Evolutionary conservation across 176 grass and related monocot genomes (phyloP), one percentile per base, ranked within the genome.

Genomic region (Cymbopogon citratus): DNA sequence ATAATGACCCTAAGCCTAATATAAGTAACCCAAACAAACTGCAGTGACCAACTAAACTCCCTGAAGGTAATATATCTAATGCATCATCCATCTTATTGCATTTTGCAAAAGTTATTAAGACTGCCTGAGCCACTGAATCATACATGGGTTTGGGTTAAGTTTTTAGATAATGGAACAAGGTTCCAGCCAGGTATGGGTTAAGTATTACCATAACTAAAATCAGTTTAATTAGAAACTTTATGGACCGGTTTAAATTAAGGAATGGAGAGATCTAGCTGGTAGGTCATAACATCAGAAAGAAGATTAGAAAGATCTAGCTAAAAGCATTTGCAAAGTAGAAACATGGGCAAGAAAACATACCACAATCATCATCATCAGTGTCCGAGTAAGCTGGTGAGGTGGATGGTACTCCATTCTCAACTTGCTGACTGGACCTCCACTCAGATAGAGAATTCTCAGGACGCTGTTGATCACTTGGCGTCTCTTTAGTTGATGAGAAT

Each of bases 371-470:
- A 0, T 95, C 95, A 2, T 95, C 92, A n/a, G 75, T 97, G 76
- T 92, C 92, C 0, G 83, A 98, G 74, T 95, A 98, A 68, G 88
- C 87, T 28, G 90, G 92, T 15, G 90, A 95, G 85, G 95, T 95
- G 10, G 95, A 95, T 41, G 95, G 87, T 74, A 87, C 93, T 66
- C 90, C 87, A 76, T 98, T 98, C 80, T 98, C 95, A 43, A 91
- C 92, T 76, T 98, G 95, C 33, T 98, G 92, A 40, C 81, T 89
- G 26, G 92, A 95, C 41, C 95, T 77, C 92, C 95, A 92, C 69
- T 97, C 95, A 34, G 84, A 71, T 62, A 92, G 74, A 69, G 90
- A 91, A 44, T 98, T 92, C 25, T 85, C 90, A 0, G 95, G 92
- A 54, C 85, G 75, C 49, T 82, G 90, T 19, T 92, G 90, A 89